Base-by-base conservation (phyloP, 805 yeast species). In the Saccharomycopsis selenospora region DNA sequence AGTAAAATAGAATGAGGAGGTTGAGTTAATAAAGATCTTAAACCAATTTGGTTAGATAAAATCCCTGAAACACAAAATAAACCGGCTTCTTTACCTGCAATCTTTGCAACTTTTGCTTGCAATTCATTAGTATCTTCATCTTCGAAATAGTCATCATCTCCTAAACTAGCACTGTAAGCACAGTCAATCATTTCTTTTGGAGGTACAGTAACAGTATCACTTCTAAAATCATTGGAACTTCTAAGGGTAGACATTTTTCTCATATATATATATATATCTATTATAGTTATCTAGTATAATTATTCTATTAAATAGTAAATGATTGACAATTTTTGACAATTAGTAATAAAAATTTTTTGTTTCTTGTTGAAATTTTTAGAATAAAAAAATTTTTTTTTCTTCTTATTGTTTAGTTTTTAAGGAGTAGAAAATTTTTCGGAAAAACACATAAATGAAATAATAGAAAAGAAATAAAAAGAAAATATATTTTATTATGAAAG, bases 171-270 rank as follows among this genome's bases (percentile, higher is more conserved):
- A 4, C 61, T 56, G 24, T 69, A 45, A 42, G 77, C 79, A 42
- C 88, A 79, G 49, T 75, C 71, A 17, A 84, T 61, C 91, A 89
- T 87, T 36, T 76, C 70, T 28, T 69, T 68, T 0, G 95, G 79
- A 20, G 97, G 97, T 10, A 85, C 84, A 3, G 96, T 89, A 73
- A 88, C 87, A 1, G 97, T 90, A 64, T 90, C 98, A 58, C 91
- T 75, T 63, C 82, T 70, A 56, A 77, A 71, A 55, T 78, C 82
- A 61, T 76, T 76, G 55, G 63, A 66, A 43, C 54, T 53, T 42
- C 45, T 25, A 6, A 42, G 43, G n/a, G n/a, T n/a, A 5, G 29
- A 14, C 29, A 25, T 40, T 23, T 23, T 36, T 23, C 14, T 22
- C 22, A 40, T 40, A 40, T 40, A 27, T 33, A n/a, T n/a, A n/a